Evolutionary conservation across 345 rosid genomes (phyloP).

Genomic region (Anacardium occidentale): DNA sequence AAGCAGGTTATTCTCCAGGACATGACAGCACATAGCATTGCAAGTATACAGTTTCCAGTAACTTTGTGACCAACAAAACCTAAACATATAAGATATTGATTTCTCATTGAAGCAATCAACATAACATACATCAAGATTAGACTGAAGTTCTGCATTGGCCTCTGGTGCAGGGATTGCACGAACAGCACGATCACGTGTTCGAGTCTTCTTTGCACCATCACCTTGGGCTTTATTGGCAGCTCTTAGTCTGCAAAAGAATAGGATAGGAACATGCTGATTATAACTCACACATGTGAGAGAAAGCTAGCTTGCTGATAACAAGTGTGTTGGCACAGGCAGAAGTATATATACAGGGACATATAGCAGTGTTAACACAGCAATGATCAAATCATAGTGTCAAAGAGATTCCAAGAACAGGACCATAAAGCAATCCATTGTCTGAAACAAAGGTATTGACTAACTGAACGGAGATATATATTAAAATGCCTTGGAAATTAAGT

Average conservation of each 20-base stretch:
- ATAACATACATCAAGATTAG: slow-evolving; percentile 79
- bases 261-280: slow-evolving; percentile 3
- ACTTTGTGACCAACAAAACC: neutral
- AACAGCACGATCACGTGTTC: slow-evolving; percentile 68
- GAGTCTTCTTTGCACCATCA: slow-evolving; percentile 66
- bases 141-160: slow-evolving; percentile 93
- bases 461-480: neutral
- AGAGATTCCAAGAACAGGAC: neutral
- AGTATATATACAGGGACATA: neutral
- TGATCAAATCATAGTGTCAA: neutral
- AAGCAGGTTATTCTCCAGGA: neutral
- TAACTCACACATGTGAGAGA: slow-evolving; percentile 5
- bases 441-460: neutral
- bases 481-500: slow-evolving; percentile 1
- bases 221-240: slow-evolving; percentile 76
- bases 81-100: neutral
- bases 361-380: neutral
- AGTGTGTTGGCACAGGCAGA: neutral
- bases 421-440: neutral
- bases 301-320: neutral
- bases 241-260: slow-evolving; percentile 45
- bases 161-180: slow-evolving; percentile 75
- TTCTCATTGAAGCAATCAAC: neutral
- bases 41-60: neutral
- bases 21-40: neutral